These are phyloP conservation scores for Russula sp. DNA, from an alignment of 768 basidiomycete species.

Conservation along the genomic window DNA sequence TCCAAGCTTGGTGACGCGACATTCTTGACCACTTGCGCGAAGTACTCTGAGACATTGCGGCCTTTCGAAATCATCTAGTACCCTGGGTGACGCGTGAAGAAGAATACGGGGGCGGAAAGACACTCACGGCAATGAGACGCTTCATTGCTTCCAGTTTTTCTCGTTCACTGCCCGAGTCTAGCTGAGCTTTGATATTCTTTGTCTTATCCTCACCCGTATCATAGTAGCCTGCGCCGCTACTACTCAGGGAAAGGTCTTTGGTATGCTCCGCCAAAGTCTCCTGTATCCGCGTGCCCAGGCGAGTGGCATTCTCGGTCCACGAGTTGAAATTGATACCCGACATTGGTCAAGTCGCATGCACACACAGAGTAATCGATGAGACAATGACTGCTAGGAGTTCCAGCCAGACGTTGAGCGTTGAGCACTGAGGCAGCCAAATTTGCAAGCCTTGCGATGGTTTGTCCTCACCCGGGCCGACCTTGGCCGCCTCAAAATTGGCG, in stretches of 20 bases:
- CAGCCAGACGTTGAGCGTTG: background rate
- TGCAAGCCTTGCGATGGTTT: no score
- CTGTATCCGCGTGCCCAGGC: conserved; percentile 75
- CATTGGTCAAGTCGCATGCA: conserved; percentile 18
- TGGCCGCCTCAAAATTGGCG: no score
- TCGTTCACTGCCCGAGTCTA: conserved; percentile 81
- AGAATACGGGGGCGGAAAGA: background rate
- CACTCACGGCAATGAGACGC: conserved; percentile 80
- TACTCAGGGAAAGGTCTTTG: conserved; percentile 57
- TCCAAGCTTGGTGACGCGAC: conserved; percentile 90
- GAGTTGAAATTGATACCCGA: conserved; percentile 29
- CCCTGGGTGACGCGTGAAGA: background rate
- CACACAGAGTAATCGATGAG: background rate
- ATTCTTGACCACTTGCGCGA: conserved; percentile 95
- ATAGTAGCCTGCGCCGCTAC: conserved; percentile 50
- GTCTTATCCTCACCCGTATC: conserved; percentile 74
- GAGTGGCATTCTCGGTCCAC: conserved; percentile 76
- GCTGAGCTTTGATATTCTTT: conserved; percentile 75
- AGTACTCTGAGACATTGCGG: conserved; percentile 86
- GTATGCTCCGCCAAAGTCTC: conserved; percentile 79
- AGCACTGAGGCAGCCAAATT: background rate
- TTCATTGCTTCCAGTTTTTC: conserved; percentile 96
- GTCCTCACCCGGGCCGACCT: no score
- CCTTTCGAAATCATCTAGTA: conserved; percentile 84
- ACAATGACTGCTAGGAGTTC: background rate